Evolutionary conservation across 2,329 filamentous ascomycete genomes (phyloP), one percentile per base, ranked within the genome.

Genomic region (Capronia coronata): DNA sequence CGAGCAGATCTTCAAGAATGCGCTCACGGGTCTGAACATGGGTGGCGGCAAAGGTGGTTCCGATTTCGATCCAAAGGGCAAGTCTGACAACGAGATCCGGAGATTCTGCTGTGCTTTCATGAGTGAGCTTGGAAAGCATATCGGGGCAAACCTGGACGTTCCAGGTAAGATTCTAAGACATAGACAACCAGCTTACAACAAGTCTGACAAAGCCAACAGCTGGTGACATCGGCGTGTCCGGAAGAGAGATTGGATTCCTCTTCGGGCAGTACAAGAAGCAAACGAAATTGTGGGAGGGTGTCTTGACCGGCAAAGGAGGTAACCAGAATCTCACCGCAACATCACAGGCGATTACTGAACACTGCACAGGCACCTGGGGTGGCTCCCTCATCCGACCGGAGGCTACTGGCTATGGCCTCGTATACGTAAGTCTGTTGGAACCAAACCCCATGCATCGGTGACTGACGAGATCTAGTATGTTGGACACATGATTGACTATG

Each of bases 1-100:
- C 65, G 93, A 98, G 82, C 93, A 97, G 76, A 94, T 91, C 75
- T 97, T 97, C 80, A 97, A 97, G 82, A 97, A 97, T 87, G 93
- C 93, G 61, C 76, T 97, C 62, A 97, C 93, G 55, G 93, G 93
- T 66, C 74, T 94, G 65, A 87, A 81, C 75, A 96, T 98, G 83
- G 93, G 93, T 60, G 93, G 93, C 75, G 93, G 86, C 66, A 97
- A 97, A 78, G 93, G 93, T 74, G 93, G 93, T 65, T 84, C 91
- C 69, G 93, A 97, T 77, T 97, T 98, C 70, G 89, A 97, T 74
- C 93, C 93, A 71, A 98, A 97, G 82, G 90, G 89, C 76, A 97
- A 96, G 81, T 86, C 84, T 48, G 90, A 98, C 74, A 86, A 82
- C 69, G 93, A 97, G 80, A 97, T 97, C 75, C 87, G 93, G 66